Conservation (phyloP, 192 early-diverging fungal genomes). For the Tieghemiomyces parasiticus region DNA sequence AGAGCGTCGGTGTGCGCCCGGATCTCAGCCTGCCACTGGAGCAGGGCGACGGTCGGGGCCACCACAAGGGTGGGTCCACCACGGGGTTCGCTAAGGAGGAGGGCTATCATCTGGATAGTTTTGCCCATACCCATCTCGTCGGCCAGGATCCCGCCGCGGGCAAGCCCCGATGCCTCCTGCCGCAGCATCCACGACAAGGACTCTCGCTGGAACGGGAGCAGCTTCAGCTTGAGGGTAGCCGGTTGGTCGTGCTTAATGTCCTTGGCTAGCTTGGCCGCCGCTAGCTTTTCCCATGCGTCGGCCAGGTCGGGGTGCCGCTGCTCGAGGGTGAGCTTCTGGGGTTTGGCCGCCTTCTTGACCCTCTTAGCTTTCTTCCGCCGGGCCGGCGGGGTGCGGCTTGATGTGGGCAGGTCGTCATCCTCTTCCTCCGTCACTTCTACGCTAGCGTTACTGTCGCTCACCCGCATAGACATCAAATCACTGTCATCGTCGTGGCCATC, state of each 20-base stretch:
- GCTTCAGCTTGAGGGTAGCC: conserved; percentile 41
- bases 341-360: background rate
- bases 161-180: conserved; percentile 50
- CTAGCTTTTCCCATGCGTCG: conserved; percentile 4
- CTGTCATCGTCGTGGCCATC: background rate
- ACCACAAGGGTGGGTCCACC: conserved; percentile 66
- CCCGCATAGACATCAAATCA: background rate
- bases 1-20: conserved; percentile 41
- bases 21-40: conserved; percentile 81
- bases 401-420: background rate
- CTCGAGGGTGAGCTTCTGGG: background rate
- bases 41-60: conserved; percentile 73
- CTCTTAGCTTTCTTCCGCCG: too few species aligned
- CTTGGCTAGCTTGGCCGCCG: background rate
- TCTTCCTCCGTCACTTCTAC: background rate
- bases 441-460: background rate
- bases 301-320: conserved; percentile 2
- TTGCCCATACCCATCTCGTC: conserved; percentile 95
- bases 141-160: conserved; percentile 61
- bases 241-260: conserved; percentile 37
- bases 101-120: conserved; percentile 81
- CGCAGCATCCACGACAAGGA: conserved; percentile 70
- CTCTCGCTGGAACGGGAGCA: conserved; percentile 82
- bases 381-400: background rate
- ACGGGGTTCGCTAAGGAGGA: conserved; percentile 46